Evolutionary conservation across 2,329 filamentous ascomycete species (phyloP).

Genomic region (Rhexocercosporidium sp.): DNA sequence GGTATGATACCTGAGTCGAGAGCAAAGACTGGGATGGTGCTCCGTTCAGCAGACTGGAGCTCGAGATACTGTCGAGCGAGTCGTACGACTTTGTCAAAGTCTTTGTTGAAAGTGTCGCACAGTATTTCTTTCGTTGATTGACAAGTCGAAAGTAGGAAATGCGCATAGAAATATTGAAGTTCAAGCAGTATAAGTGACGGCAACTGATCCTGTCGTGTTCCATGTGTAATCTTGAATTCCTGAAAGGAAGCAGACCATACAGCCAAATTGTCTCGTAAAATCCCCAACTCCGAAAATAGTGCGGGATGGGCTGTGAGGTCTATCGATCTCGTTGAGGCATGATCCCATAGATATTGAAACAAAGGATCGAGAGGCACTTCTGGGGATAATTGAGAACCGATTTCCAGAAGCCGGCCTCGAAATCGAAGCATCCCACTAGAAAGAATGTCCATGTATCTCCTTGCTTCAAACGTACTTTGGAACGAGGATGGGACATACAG

Average conservation of each 20-base stretch:
- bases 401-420: not conserved
- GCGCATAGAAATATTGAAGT: conserved; percentile 2
- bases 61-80: not conserved
- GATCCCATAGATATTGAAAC: conserved; percentile 1
- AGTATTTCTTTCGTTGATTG: not conserved
- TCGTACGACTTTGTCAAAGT: not conserved
- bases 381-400: not conserved
- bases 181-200: not conserved
- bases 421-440: not conserved
- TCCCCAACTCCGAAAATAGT: not conserved
- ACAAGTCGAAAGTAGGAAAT: not conserved
- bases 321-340: not conserved
- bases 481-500: not conserved
- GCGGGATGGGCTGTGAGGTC: not conserved
- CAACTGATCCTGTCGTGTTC: not conserved
- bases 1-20: conserved; percentile 5
- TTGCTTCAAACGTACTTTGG: not conserved
- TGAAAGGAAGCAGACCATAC: not conserved
- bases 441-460: conserved; percentile 4
- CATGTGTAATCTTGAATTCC: not conserved
- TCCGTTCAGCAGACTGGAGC: not conserved
- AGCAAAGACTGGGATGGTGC: not conserved
- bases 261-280: not conserved
- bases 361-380: not conserved
- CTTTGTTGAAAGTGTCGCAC: not conserved